Evolutionary conservation across 2,329 filamentous ascomycete genomes (phyloP), one percentile per base, ranked within the genome.

Genomic region (Scedosporium dehoogii): DNA sequence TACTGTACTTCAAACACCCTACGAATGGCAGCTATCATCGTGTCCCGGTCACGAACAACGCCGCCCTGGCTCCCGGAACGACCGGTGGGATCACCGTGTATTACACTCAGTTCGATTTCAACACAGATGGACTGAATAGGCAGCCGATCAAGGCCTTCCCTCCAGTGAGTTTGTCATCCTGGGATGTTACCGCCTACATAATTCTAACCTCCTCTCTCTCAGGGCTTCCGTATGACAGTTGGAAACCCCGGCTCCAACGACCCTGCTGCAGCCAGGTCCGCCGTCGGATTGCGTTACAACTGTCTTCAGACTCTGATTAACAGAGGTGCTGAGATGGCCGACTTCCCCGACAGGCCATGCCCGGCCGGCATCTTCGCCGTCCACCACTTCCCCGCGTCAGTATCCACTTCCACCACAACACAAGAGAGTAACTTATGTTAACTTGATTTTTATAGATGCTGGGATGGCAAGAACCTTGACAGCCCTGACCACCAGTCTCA

Each of bases 301-400:
- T 78, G 76, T 71, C 78, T 76, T 10, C 48, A 56, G 76, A 67
- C 76, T 25, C 77, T 71, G 74, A 41, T 78, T 78, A 51, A 72
- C 68, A 64, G 79, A 81, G 69, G 80, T 78, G 2, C 78, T 80
- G 57, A 79, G 69, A 80, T 79, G 2, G 78, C 80, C 55, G 79
- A 75, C 33, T 79, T 82, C 62, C 79, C 79, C 62, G 69, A 70
- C 10, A 70, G 74, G 63, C 72, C 76, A 63, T 73, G 67, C 63
- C 80, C 78, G 74, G 79, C 80, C 72, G 79, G 80, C 74, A 80
- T 81, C 73, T 76, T 78, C 65, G 78, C 80, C 68, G 81, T 78
- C 67, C 77, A 80, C 70, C 79, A 80, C 70, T 81, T 81, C 72
- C 75, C 76, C 4, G 71, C 73, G 73, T 74, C 67, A 70, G 69